Evolutionary conservation across 495 filamentous ascomycete genomes (phyloP).

Genomic region (Tuber umbilicatum): DNA sequence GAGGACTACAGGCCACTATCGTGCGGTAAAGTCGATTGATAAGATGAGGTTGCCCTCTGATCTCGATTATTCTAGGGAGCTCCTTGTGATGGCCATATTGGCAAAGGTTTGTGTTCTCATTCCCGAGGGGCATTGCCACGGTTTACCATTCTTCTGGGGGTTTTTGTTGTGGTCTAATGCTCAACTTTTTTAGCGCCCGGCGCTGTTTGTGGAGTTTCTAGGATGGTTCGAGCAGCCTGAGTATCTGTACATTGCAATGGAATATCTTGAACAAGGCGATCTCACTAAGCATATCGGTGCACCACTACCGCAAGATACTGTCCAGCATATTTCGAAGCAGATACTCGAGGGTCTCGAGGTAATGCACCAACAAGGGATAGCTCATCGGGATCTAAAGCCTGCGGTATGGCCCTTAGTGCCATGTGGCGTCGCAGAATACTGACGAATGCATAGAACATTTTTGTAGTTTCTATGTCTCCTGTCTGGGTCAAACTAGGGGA

Average conservation of each 20-base stretch:
- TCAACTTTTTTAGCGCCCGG: background rate
- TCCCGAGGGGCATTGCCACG: no score
- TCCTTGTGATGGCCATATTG: background rate
- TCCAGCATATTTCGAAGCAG: constrained; percentile 9
- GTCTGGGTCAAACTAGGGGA: constrained; percentile 19
- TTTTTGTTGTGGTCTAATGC: background rate
- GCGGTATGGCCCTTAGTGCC: background rate
- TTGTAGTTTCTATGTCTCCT: constrained; percentile 14
- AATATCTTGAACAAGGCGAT: constrained; percentile 15
- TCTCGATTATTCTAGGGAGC: background rate
- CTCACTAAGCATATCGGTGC: background rate
- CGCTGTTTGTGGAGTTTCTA: constrained; percentile 56
- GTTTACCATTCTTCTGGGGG: background rate
- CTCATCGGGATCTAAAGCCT: constrained; percentile 20
- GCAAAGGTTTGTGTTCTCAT: background rate
- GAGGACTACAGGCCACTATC: background rate
- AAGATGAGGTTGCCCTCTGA: background rate
- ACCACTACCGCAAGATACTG: background rate
- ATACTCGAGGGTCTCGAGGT: constrained; percentile 17
- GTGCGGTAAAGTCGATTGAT: background rate
- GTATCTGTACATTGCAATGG: constrained; percentile 14
- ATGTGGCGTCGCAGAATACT: background rate
- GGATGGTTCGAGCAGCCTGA: constrained; percentile 10
- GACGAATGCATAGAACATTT: constrained; percentile 11
- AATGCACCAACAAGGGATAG: constrained; percentile 17